Evolutionary conservation across 148 eudicot genomes (phyloP), one percentile per base, ranked within the genome.

Genomic region (Chenopodium berlandieri): DNA sequence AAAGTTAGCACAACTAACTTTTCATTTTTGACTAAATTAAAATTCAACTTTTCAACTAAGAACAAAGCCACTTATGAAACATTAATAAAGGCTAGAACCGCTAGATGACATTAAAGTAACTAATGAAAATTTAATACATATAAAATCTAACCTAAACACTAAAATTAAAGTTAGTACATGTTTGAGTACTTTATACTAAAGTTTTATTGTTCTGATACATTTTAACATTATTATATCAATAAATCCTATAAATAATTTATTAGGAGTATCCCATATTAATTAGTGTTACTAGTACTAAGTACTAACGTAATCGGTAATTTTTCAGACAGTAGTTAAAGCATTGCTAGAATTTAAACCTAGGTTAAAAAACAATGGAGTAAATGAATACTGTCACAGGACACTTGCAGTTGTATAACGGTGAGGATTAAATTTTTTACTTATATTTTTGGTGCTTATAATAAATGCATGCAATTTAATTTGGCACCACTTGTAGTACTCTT

Each of bases 331-430:
- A 67, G 34, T 67, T 14, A 67, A 67, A 10, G n/a, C 70, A 64
- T 27, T 7, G 70, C 34, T 25, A 10, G 70, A 60, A 23, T n/a
- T 60, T 60, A 16, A 16, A 37, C 74, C 48, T 8, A 37, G 12
- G 20, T 71, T 20, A 20, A 37, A 71, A 71, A 31, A 72, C 2
- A 48, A 48, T 9, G 54, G 54, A 9, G 13, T 48, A 22, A 48
- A 72, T 40, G 75, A 72, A 44, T 72, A 22, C 14, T 20, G 54
- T 72, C 75, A 72, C 75, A 46, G 75, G 54, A 40, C 54, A 30
- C 50, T 71, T 72, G 75, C 75, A 72, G 75, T 72, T 72, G 16
- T 44, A 44, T 44, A 72, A 72, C 75, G 75, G 75, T 46, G 44
- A 46, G 50, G 50, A 17, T 22, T 67, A 67, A 67, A 67, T 9